Evolutionary conservation across 2,329 filamentous ascomycete genomes (phyloP), one percentile per base, ranked within the genome.

Genomic region (Aureobasidium mangrovei): DNA sequence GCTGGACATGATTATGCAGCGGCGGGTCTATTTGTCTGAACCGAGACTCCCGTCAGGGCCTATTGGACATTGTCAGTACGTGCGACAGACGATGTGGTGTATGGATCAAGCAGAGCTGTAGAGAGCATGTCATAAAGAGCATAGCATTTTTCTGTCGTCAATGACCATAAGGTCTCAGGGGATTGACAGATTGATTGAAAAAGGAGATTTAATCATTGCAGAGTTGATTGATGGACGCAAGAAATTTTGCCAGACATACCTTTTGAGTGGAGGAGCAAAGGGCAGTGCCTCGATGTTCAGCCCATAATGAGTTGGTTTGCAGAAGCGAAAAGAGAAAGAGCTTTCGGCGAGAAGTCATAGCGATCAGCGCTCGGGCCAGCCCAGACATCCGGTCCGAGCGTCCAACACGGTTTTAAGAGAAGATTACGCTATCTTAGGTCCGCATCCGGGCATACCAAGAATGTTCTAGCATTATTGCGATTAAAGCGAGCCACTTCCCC

Each of bases 141-240:
- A 75, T 74, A 67, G 66, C 72, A 73, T 72, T 71, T 69, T 72
- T 71, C 72, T 72, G 49, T 78, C 74, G 70, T 80, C 75, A 77
- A 74, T 69, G 74, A 72, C 71, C 38, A 74, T 68, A 61, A 41
- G 73, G 73, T 71, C 74, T 88, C 84, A 86, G 85, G 77, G 82
- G 85, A 88, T 88, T 88, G 85, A 88, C 85, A 88, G 85, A 88
- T 87, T 82, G 75, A 62, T 58, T 59, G 62, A 71, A 70, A 71
- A 74, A 59, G 74, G 73, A 67, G 76, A 73, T 51, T 82, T 86
- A 84, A 86, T 86, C 72, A 36, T 53, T 43, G 31, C 28, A 51
- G 12, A 9, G 38, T n/a, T 18, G 4, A n/a, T 33, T 18, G 18
- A 18, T 18, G 18, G 18, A 18, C 18, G 18, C 18, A 18, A 18